Conservation (phyloP, 164 flowering plant genomes). For the Chloranthus sessilifolius region DNA sequence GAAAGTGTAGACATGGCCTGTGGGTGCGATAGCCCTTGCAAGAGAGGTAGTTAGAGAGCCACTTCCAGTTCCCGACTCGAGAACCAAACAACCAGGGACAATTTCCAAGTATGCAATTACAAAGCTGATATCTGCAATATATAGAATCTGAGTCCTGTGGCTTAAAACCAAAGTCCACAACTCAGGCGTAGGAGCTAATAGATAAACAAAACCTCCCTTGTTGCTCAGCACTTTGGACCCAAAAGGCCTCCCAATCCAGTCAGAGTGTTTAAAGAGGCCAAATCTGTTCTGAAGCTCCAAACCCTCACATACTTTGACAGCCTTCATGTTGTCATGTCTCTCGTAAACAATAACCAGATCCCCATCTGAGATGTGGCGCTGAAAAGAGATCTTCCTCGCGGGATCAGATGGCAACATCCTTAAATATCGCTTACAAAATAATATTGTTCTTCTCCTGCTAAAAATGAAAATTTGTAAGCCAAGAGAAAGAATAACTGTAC, state of each 20-base stretch:
- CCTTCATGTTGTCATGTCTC: conserved; percentile 75
- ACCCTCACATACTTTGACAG: conserved; percentile 54
- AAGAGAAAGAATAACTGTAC: too few relatives aligned
- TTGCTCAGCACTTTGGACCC: conserved; percentile 75
- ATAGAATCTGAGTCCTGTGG: conserved; percentile 93
- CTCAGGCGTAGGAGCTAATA: conserved; percentile 90
- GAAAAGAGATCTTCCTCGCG: conserved; percentile 43
- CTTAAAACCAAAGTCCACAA: conserved; percentile 87
- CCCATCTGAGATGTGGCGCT: conserved; percentile 47
- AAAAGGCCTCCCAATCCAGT: conserved; percentile 88
- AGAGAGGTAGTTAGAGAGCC: conserved; percentile 83
- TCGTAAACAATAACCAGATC: conserved; percentile 84
- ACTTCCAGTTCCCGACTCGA: conserved; percentile 92
- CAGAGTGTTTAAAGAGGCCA: conserved; percentile 76
- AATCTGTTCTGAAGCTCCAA: conserved; percentile 76
- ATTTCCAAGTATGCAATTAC: conserved; percentile 72
- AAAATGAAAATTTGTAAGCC: too few relatives aligned
- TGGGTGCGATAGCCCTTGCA: conserved; percentile 84
- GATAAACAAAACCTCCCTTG: conserved; percentile 75
- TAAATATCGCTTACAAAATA: too few relatives aligned
- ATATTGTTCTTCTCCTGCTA: too few relatives aligned
- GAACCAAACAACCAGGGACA: conserved; percentile 80
- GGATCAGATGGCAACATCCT: conserved; percentile 44
- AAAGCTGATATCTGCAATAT: conserved; percentile 85
- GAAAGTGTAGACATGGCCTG: conserved; percentile 81